A percentile compares a stretch with the other conserved stretches of the same genome.
Evolutionary conservation across 1,139 yeast genomes (phyloP).

Genomic region (Diutina mesorugosa): DNA sequence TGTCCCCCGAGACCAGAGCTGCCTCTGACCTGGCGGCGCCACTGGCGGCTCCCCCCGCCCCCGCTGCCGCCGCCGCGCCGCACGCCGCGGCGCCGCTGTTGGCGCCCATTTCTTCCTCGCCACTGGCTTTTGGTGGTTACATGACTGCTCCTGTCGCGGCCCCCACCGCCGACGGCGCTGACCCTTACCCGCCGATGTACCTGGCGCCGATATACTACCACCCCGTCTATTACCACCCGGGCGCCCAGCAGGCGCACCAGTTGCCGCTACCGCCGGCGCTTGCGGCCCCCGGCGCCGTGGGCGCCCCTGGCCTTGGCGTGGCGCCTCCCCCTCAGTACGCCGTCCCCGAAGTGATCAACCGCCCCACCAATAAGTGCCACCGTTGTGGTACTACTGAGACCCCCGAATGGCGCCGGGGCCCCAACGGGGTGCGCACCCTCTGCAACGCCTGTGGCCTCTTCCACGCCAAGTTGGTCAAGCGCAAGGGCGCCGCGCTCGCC

Average conservation of each 20-base stretch:
- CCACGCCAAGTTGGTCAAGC: conserved; percentile 61
- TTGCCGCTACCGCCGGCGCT: not conserved
- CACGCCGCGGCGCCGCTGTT: not conserved
- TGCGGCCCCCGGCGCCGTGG: not conserved
- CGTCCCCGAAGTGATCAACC: conserved; percentile 7
- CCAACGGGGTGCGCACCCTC: conserved; percentile 70
- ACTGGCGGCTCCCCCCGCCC: not conserved
- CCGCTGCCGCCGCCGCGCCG: not conserved
- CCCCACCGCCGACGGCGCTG: not conserved
- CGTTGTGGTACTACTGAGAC: conserved; percentile 75
- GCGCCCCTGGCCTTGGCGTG: not conserved
- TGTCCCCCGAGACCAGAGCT: not conserved
- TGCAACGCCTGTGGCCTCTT: conserved; percentile 87
- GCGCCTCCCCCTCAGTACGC: not conserved
- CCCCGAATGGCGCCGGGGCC: conserved; percentile 90
- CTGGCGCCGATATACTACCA: not conserved
- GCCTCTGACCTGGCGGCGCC: not conserved
- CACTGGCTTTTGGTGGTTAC: not conserved
- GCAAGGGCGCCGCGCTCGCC: conserved; percentile 55
- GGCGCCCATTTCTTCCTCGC: not conserved
- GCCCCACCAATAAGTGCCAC: conserved; percentile 25
- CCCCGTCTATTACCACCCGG: conserved; percentile 2
- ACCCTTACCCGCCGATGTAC: not conserved
- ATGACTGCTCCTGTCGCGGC: not conserved
- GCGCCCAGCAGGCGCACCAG: not conserved